Base-by-base conservation (phyloP, 352 stramenopile species). In the Saprolegnia diclina region DNA sequence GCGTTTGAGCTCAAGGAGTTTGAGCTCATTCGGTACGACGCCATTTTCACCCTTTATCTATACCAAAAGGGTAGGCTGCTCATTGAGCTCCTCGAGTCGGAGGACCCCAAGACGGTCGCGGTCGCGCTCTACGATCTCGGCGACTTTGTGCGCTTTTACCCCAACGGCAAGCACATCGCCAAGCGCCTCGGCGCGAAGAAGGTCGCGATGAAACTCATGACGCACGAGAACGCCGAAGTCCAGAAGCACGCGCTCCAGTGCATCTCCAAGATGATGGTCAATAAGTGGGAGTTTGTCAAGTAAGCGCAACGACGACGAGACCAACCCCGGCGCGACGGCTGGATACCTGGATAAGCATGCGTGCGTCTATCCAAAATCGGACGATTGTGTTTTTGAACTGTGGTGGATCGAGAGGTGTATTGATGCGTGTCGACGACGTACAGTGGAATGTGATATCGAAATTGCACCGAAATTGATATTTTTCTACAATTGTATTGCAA, bases 241-340 rank as follows among this genome's bases (percentile, higher is more conserved):
- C 94, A 98, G 79, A 97, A 97, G 79, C 95, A 99, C 79, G 95
- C 96, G 21, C 82, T 99, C 37, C 92, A 98, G 76, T 98, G 94
- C 77, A 97, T 99, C 66, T 98, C 91, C 56, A 99, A 99, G 87
- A 98, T 99, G 79, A 98, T 99, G 92, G 94, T 99, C 44, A 96
- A 97, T 75, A 98, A 98, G 75, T 98, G 95, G 95, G 95, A 98
- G 75, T 97, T 97, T 76, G 86, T 95, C 75, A 92, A 92, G 76
- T 93, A 85, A 64, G 19, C 29, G 29, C 29, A 5, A 35, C 29
- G 29, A 35, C 29, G 29, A 35, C 29, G 29, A 35, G 2, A 5
- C 2, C 2, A 35, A 2, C 29, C 2, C 29, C 29, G 2, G 29
- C 29, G 29, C 29, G 29, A 35, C 29, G 29, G 29, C 29, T 35